phyloP scores from a whole-genome alignment of 768 basidiomycete species.

The Tulasnella sp. region DNA sequence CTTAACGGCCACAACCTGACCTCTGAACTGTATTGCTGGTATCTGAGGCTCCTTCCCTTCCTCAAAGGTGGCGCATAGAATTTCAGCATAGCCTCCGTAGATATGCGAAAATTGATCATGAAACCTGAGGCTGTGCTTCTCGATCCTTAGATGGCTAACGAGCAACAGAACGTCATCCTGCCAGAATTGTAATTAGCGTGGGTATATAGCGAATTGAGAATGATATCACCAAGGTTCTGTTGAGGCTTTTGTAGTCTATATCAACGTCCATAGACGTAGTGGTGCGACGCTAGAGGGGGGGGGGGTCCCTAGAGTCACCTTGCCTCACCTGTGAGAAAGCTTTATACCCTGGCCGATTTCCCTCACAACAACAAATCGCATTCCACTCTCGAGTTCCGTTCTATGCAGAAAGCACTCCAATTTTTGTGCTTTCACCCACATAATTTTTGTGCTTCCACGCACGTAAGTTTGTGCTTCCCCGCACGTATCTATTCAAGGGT shows the following conservation, averaged over 20 bases:
- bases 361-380: no score
- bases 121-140: not conserved
- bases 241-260: not conserved
- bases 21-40: not conserved
- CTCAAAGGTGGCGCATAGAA: constrained; percentile 7
- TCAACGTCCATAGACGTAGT: not conserved
- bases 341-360: no score
- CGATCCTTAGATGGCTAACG: not conserved
- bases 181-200: not conserved
- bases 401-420: no score
- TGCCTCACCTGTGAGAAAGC: not conserved
- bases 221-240: not conserved
- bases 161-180: not conserved
- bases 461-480: no score
- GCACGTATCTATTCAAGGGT: no score
- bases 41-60: not conserved
- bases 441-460: no score
- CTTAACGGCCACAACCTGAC: not conserved
- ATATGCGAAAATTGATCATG: not conserved
- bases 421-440: no score
- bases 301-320: not conserved
- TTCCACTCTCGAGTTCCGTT: no score
- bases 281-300: not conserved
- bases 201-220: not conserved
- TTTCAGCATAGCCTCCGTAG: constrained; percentile 8